These are phyloP conservation scores for Ophioceras dolichostomum DNA, from an alignment of 2,329 filamentous ascomycete genomes.

Conservation along the genomic window DNA sequence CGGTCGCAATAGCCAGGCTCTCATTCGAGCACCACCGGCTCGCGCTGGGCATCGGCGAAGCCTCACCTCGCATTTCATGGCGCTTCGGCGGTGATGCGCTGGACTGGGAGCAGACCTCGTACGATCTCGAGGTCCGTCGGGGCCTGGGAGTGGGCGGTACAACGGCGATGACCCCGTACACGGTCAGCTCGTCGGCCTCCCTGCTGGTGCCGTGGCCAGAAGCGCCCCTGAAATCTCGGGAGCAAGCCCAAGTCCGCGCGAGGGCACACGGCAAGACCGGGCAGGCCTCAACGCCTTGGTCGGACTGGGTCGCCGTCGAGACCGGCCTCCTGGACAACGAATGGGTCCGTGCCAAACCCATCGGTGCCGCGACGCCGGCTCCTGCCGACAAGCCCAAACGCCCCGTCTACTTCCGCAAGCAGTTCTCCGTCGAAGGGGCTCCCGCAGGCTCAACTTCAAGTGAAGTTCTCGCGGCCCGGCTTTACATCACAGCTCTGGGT, in stretches of 20 bases:
- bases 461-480: conserved; percentile 9
- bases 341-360: conserved; percentile 4
- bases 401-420: conserved; percentile 9
- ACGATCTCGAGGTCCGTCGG: conserved; percentile 7
- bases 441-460: neutral
- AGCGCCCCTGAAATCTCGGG: conserved; percentile 4
- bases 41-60: conserved; percentile 8
- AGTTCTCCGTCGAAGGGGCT: conserved; percentile 5
- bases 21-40: conserved; percentile 10
- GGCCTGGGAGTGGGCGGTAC: neutral
- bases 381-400: neutral
- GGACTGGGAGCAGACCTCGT: conserved; percentile 8
- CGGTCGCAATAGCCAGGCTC: no score
- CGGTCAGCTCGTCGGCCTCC: conserved; percentile 9
- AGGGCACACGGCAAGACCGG: conserved; percentile 1
- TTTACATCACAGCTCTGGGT: conserved; percentile 22
- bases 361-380: neutral
- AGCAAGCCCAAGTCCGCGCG: conserved; percentile 8
- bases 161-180: conserved; percentile 1
- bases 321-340: conserved; percentile 6
- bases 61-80: conserved; percentile 11
- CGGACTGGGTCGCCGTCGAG: conserved; percentile 7
- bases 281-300: conserved; percentile 6
- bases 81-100: conserved; percentile 4
- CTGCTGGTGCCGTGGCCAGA: conserved; percentile 23